A percentile compares a stretch with the other conserved stretches of the same genome.
Conservation (phyloP, 768 basidiomycete genomes). For the Xerocomellus dryophilus region DNA sequence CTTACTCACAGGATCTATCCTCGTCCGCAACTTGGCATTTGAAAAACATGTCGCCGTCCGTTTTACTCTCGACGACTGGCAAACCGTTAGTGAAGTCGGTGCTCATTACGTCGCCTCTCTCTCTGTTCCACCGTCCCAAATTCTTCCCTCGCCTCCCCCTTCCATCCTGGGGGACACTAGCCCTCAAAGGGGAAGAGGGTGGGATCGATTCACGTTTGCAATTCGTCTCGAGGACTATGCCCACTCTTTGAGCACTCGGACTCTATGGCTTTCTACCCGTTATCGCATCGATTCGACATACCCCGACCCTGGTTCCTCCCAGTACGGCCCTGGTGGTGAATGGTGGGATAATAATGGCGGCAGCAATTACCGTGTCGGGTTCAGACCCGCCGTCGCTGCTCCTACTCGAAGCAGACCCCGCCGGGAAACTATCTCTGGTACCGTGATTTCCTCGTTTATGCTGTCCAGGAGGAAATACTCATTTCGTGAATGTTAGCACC, state of each 20-base stretch:
- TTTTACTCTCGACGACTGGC: slow-evolving; percentile 94
- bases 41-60: slow-evolving; percentile 82
- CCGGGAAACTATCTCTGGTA: slow-evolving; percentile 25
- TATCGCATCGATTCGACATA: slow-evolving; percentile 34
- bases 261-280: slow-evolving; percentile 61
- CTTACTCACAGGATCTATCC: slow-evolving; percentile 67
- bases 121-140: slow-evolving; percentile 32
- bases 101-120: slow-evolving; percentile 49
- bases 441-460: neutral
- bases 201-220: slow-evolving; percentile 61
- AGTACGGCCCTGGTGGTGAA: slow-evolving; percentile 55
- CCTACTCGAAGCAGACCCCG: slow-evolving; percentile 7
- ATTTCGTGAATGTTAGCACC: slow-evolving; percentile 11
- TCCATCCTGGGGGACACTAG: neutral
- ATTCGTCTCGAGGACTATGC: slow-evolving; percentile 74
- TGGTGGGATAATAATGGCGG: slow-evolving; percentile 94
- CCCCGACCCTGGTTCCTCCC: slow-evolving; percentile 13
- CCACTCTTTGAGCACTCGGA: slow-evolving; percentile 44
- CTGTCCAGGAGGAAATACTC: neutral
- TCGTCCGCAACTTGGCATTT: slow-evolving; percentile 83
- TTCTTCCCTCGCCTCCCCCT: slow-evolving; percentile 8
- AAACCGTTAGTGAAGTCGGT: slow-evolving; percentile 82
- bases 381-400: slow-evolving; percentile 34
- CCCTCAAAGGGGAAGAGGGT: slow-evolving; percentile 22
- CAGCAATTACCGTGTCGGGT: slow-evolving; percentile 73